Evolutionary conservation across 2,329 filamentous ascomycete species (phyloP), one percentile per base, ranked within the genome.

Genomic region (Lasiodiplodia gonubiensis): DNA sequence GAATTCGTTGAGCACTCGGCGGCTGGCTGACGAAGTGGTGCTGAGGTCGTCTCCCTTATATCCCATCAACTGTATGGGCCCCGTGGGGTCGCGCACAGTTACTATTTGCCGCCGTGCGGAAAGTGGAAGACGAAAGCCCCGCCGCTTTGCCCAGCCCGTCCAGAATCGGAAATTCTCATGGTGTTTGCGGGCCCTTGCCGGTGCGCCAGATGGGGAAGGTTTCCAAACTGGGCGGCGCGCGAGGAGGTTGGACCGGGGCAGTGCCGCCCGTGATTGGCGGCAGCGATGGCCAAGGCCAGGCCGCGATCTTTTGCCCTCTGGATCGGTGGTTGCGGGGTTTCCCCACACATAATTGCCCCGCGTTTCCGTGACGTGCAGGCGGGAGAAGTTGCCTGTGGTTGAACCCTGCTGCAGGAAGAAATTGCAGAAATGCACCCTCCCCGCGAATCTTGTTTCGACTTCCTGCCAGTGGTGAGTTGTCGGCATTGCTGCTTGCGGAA

Each of bases 301-400:
- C 3, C 21, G n/a, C 42, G n/a, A 61, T 61, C 57, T 49, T 46
- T 61, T 16, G 39, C 57, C 42, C 21, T 18, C 18, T n/a, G 42
- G n/a, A 37, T 33, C 30, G 27, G 52, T 8, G n/a, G 54, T 21
- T 61, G 57, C 57, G 42, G 27, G 57, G 57, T 49, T 46, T 61
- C 57, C 42, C 57, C 57, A 61, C 57, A 61, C 8, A 2, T 4
- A 11, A 42, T 61, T 33, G 57, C 57, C 57, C 57, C 57, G 57
- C 57, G 57, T 61, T 37, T 49, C 30, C 57, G 57, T 61, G 57
- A 49, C 42, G 57, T 16, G 42, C 57, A 61, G 57, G 3, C 57
- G 57, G 57, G 23, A 61, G 42, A 61, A 61, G 27, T 49, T 61
- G 57, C 57, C 57, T 35, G 27, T 37, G 7, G 54, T 18, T 37